phyloP scores from a whole-genome alignment of 1,139 yeast species.

The Blastobotrys capitulatus region DNA sequence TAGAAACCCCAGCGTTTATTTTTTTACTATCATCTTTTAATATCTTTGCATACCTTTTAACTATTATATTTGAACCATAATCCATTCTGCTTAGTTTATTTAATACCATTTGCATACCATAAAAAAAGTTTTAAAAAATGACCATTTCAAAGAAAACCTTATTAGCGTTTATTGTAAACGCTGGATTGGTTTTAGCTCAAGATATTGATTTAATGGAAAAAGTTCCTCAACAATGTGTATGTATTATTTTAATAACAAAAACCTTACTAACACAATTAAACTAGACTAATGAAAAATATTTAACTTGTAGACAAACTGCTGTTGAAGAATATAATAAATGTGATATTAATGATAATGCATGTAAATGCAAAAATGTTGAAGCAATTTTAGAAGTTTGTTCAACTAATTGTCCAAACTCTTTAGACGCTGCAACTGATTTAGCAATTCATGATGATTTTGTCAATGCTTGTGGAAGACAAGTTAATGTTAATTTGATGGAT shows the following conservation, averaged over 20 bases:
- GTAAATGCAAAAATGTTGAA: conserved; percentile 23
- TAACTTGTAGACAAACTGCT: conserved; percentile 8
- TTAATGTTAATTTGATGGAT: background rate
- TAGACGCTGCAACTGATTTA: background rate
- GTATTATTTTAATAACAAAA: background rate
- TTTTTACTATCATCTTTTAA: background rate
- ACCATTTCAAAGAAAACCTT: background rate
- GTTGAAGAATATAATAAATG: conserved; percentile 2
- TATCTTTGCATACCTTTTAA: background rate
- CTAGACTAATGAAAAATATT: conserved; percentile 9
- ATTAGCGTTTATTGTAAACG: conserved; percentile 4
- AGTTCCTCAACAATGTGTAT: conserved; percentile 12
- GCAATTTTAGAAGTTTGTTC: conserved; percentile 22
- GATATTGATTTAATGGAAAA: background rate
- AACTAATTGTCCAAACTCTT: conserved; percentile 15
- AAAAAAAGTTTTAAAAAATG: background rate
- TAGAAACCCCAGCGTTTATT: background rate
- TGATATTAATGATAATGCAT: conserved; percentile 17
- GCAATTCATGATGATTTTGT: conserved; percentile 11
- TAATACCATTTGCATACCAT: background rate
- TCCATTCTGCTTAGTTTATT: background rate
- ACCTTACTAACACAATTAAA: background rate
- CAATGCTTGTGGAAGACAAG: conserved; percentile 20
- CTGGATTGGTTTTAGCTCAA: background rate
- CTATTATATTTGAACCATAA: too few species aligned